A percentile compares a stretch with the other conserved stretches of the same genome.
These are phyloP conservation scores for Brettanomyces custersianus DNA, from an alignment of 805 yeast genomes.

Conservation along the genomic window DNA sequence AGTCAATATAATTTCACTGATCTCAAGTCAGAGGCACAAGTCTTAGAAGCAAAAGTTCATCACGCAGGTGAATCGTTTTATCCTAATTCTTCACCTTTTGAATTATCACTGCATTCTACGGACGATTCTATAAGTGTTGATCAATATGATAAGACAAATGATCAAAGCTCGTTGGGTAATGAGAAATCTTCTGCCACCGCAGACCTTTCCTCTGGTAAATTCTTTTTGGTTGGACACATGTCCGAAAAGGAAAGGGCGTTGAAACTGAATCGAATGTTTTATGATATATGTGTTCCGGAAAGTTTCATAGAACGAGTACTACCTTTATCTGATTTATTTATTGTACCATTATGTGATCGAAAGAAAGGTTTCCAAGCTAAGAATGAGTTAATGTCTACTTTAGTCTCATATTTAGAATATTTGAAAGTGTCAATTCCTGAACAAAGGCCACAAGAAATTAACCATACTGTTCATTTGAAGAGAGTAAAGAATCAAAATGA, in stretches of 20 bases:
- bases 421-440: slow-evolving; percentile 12
- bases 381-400: slow-evolving; percentile 10
- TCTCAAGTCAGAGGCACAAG: slow-evolving; percentile 6
- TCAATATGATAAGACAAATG: no score
- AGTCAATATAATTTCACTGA: slow-evolving; percentile 4
- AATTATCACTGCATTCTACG: neutral
- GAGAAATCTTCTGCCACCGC: no score
- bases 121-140: neutral
- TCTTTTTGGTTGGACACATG: neutral
- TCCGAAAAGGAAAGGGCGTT: neutral
- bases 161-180: neutral
- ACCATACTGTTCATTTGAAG: slow-evolving; percentile 14
- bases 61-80: neutral
- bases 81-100: neutral
- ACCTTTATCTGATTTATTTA: neutral
- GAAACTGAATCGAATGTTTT: neutral
- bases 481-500: slow-evolving; percentile 13
- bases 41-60: slow-evolving; percentile 1
- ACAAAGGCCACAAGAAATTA: slow-evolving; percentile 4
- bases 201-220: neutral
- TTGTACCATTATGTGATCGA: neutral
- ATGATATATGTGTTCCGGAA: slow-evolving; percentile 4
- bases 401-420: slow-evolving; percentile 7
- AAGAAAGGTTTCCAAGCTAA: slow-evolving; percentile 7
- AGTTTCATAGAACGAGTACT: neutral